Base-by-base conservation (phyloP, 2,329 filamentous ascomycete species). In the Chaetomiaceae sp. region DNA sequence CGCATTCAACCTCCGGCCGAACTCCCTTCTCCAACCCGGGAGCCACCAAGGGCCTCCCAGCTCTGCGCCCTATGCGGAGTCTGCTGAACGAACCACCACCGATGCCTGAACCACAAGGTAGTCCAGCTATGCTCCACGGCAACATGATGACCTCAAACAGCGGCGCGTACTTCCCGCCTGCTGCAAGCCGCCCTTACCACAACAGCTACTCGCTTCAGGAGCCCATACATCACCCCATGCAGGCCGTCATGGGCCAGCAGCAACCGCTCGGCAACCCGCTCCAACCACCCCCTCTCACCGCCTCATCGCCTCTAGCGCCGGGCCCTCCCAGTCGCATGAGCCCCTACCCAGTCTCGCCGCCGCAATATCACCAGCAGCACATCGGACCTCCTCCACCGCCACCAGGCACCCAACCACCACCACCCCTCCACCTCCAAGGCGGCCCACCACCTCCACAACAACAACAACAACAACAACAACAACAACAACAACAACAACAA, bases 1-100 rank as follows among this genome's bases (percentile, higher is more conserved):
- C 38, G 15, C 45, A 45, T 11, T 3, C 34, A 8, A 5, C 35
- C 3, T 14, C 33, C 11, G 41, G 45, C 32, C 50, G 65, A 6
- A 65, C 61, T 17, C 64, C 66, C 1, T 68, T 68, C 38, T 60
- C 62, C 7, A 58, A 44, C 48, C 56, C 61, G 18, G 56, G 51
- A n/a, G 48, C 45, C 26, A 46, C 53, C 12, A 63, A 54, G 33
- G 59, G 55, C n/a, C 63, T 62, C 24, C 64, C 65, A 2, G 60
- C 65, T 11, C 58, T 68, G 30, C 65, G 66, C 7, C 65, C 66
- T 4, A 52, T 69, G 29, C 62, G 65, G 18, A 53, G 45, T 57
- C 58, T 49, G 45, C 52, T 48, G 52, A 62, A 54, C 47, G 62
- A 52, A 54, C 57, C 40, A 55, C 59, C 54, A 37, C 38, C 42